phyloP scores from a whole-genome alignment of 202 grass and related monocot species.

The Schoenoplectus tabernaemontani region DNA sequence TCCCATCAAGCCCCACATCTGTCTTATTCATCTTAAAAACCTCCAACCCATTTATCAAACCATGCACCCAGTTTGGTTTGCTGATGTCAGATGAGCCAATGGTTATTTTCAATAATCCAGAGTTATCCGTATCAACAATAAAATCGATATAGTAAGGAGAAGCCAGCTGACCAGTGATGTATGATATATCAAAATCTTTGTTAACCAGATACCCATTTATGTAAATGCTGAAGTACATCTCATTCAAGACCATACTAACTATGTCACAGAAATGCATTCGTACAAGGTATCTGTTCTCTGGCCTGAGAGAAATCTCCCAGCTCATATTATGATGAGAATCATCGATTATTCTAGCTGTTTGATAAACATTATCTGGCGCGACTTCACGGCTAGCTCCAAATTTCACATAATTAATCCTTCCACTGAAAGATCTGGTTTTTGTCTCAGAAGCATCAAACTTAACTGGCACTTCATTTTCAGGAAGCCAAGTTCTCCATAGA shows the following conservation, averaged over 20 bases:
- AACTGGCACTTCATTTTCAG: slow-evolving; percentile 36
- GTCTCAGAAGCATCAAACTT: slow-evolving; percentile 26
- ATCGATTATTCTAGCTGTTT: slow-evolving; percentile 46
- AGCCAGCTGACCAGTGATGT: slow-evolving; percentile 42
- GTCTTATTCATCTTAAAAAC: slow-evolving; percentile 94
- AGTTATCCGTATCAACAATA: slow-evolving; percentile 40
- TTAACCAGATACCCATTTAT: slow-evolving; percentile 61
- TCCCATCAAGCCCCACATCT: slow-evolving; percentile 43
- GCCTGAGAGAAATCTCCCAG: slow-evolving; percentile 58
- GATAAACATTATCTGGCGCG: slow-evolving; percentile 75
- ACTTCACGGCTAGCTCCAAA: slow-evolving; percentile 61
- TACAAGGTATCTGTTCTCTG: slow-evolving; percentile 53
- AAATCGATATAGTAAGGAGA: slow-evolving; percentile 89
- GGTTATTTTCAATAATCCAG: slow-evolving; percentile 39
- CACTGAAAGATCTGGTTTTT: slow-evolving; percentile 38
- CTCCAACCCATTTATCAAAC: slow-evolving; percentile 84
- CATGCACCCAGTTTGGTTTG: slow-evolving; percentile 33
- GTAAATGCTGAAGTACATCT: slow-evolving; percentile 72
- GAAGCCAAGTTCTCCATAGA: slow-evolving; percentile 89
- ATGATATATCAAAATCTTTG: slow-evolving; percentile 69
- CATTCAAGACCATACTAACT: slow-evolving; percentile 55
- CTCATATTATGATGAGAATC: slow-evolving; percentile 47
- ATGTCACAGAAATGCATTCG: slow-evolving; percentile 93
- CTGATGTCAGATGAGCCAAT: slow-evolving; percentile 51
- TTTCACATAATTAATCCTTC: slow-evolving; percentile 68